Conservation (phyloP, 1,284 basidiomycete species). For the Apiotrichum gracile region DNA sequence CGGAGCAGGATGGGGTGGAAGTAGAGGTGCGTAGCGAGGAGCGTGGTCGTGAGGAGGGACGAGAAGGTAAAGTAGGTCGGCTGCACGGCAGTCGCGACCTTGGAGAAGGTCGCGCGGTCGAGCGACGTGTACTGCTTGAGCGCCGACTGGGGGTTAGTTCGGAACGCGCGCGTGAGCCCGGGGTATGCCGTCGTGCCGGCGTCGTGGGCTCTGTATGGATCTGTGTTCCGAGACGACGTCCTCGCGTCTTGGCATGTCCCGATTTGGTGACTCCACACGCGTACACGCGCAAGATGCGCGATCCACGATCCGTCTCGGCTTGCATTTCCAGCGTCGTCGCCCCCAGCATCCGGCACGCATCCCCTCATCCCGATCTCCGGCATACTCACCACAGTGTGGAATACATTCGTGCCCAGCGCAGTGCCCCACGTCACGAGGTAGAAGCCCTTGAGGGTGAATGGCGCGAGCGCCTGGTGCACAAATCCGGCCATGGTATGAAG, state of each 20-base stretch:
- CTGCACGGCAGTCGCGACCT: slow-evolving; percentile 65
- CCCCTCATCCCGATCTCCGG: too few relatives aligned
- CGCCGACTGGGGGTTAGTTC: slow-evolving; percentile 21
- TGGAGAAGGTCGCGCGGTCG: slow-evolving; percentile 59
- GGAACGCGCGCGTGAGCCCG: background rate
- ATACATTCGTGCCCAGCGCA: slow-evolving; percentile 43
- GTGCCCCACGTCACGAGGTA: slow-evolving; percentile 48
- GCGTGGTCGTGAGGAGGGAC: slow-evolving; percentile 54
- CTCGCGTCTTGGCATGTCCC: too few relatives aligned
- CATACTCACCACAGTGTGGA: slow-evolving; percentile 38
- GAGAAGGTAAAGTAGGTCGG: slow-evolving; percentile 68
- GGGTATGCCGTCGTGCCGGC: too few relatives aligned
- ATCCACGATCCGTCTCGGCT: too few relatives aligned
- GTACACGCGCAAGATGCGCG: too few relatives aligned
- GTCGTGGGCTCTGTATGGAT: too few relatives aligned
- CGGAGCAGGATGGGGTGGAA: slow-evolving; percentile 59
- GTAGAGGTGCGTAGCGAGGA: slow-evolving; percentile 60
- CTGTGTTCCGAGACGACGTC: too few relatives aligned
- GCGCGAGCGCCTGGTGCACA: slow-evolving; percentile 32
- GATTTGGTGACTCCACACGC: too few relatives aligned
- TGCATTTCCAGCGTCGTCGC: too few relatives aligned
- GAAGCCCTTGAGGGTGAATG: slow-evolving; percentile 45
- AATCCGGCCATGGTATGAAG: slow-evolving; percentile 20
- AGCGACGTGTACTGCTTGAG: slow-evolving; percentile 30
- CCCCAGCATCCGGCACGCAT: background rate